phyloP scores from a whole-genome alignment of 2,329 filamentous ascomycete genomes.

The Chrysoporthe deuterocubensis region DNA sequence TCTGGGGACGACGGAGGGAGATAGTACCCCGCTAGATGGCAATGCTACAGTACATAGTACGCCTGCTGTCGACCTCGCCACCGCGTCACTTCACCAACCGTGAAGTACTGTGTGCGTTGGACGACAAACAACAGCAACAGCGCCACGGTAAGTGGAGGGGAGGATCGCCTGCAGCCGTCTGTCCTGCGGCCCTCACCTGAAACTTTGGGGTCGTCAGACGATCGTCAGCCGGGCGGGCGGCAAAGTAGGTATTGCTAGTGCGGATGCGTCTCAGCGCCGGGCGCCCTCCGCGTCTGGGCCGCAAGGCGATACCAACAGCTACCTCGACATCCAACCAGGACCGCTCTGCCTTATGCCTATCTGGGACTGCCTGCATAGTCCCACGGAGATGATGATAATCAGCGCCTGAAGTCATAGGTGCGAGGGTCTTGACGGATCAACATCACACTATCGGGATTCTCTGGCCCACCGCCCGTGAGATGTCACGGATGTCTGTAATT shows the following conservation, averaged over 20 bases:
- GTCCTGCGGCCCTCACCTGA: slow-evolving; percentile 8
- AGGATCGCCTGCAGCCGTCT: slow-evolving; percentile 4
- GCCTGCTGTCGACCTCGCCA: too few species aligned
- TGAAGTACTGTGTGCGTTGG: not conserved
- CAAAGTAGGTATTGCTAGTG: not conserved
- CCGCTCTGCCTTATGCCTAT: not conserved
- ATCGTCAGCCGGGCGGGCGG: not conserved
- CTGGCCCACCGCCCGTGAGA: not conserved
- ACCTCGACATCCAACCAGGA: not conserved
- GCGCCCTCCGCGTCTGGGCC: too few species aligned
- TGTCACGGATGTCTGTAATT: not conserved
- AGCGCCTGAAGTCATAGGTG: not conserved
- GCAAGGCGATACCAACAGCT: not conserved
- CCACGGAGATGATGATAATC: slow-evolving; percentile 6
- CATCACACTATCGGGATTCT: not conserved
- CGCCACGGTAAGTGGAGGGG: not conserved
- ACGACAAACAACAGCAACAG: not conserved
- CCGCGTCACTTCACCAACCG: too few species aligned
- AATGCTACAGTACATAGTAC: too few species aligned
- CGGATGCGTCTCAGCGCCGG: not conserved
- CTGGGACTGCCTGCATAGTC: slow-evolving; percentile 7
- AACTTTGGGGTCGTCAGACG: slow-evolving; percentile 6
- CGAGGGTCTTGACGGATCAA: not conserved
- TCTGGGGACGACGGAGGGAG: too few species aligned
- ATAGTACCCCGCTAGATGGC: too few species aligned